Evolutionary conservation across 352 stramenopile species (phyloP).

Genomic region (Pythium aristosporum): DNA sequence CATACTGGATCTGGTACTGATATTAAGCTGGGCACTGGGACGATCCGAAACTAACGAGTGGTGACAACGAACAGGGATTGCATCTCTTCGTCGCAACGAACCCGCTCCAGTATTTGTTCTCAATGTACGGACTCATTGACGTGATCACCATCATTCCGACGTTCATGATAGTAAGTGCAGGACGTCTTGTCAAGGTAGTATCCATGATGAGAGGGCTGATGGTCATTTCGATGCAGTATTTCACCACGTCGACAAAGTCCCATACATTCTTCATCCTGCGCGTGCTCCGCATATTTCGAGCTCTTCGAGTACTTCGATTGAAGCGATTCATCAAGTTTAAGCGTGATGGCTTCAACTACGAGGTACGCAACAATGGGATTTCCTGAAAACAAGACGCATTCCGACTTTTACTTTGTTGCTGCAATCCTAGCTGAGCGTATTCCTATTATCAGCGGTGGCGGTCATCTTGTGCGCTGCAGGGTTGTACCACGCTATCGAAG

Average conservation of each 20-base stretch:
- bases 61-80: conserved; percentile 24
- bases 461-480: conserved; percentile 64
- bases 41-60: not conserved
- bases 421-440: conserved; percentile 45
- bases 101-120: conserved; percentile 49
- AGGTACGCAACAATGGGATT: conserved; percentile 31
- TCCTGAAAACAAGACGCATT: not conserved
- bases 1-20: conserved; percentile 51
- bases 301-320: conserved; percentile 57
- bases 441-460: conserved; percentile 61
- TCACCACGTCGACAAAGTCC: conserved; percentile 42
- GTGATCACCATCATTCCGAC: conserved; percentile 69
- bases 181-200: not conserved
- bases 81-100: conserved; percentile 48
- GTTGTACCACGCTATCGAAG: conserved; percentile 67
- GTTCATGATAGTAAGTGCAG: conserved; percentile 44
- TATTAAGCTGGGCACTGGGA: not conserved
- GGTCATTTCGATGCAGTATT: conserved; percentile 31
- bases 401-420: not conserved
- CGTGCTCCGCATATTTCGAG: conserved; percentile 65
- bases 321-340: conserved; percentile 60
- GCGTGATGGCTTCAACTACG: conserved; percentile 73
- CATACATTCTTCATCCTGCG: conserved; percentile 65
- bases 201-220: not conserved
- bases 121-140: conserved; percentile 57